Base-by-base conservation (phyloP, 768 basidiomycete species). In the Asterophora parasitica region DNA sequence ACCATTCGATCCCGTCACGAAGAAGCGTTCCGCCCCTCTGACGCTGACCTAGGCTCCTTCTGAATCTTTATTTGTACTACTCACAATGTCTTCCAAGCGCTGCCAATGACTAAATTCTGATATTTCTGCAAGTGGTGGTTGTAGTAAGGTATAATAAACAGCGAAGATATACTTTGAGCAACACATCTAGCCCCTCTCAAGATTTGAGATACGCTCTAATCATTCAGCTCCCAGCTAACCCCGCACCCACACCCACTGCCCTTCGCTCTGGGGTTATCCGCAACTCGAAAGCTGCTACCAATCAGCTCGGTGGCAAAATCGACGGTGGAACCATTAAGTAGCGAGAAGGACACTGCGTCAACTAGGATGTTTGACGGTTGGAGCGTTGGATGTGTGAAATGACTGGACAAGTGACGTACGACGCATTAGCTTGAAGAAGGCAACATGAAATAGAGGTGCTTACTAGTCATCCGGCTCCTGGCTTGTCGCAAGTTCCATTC, bases 281-380 rank as follows among this genome's bases (percentile, higher is more conserved):
- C 61, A 2, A 97, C 67, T 9, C 86, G 73, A 65, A 99, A 99
- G 37, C 82, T 85, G 61, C 88, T 90, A 10, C 95, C 95, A 58
- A 98, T 98, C 31, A 97, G 79, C 66, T 97, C 95, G 0, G 92
- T 95, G 0, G 88, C 87, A 60, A 83, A 94, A 64, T 96, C 92
- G 35, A 97, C 73, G 0, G 88, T 90, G 0, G 92, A 82, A 3
- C 94, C 94, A 46, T 92, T 93, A 36, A 98, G 65, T 26, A 98
- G 75, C 3, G 78, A 70, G 28, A 99, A 73, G 0, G 94, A 96
- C 7, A 92, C 77, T 0, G 89, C 82, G 59, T 99, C 95, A 5
- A 97, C 79, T 19, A 94, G 65, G 17, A 97, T 69, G 58, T 85
- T 85, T 0, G 88, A 83, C 10, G 84, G 87, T 57, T 76, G 74